Conservation (phyloP, 805 yeast species). For the Cyberlindnera maritima region DNA sequence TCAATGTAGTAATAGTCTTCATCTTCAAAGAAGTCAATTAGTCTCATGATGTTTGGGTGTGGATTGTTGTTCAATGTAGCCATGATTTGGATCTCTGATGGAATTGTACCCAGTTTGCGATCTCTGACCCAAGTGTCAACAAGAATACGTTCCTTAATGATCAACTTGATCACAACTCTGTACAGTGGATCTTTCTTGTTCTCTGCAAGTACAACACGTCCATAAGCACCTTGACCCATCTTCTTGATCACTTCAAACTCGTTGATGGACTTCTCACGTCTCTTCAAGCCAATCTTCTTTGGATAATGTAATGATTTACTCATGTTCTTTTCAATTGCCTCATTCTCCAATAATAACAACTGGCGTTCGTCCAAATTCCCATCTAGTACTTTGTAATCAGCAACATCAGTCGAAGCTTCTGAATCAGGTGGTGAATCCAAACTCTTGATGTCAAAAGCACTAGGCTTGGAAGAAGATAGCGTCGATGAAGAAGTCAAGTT, state of each 20-base stretch:
- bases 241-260: slow-evolving; percentile 72
- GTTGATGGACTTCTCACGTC: slow-evolving; percentile 66
- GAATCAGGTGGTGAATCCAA: slow-evolving; percentile 5
- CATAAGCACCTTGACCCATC: slow-evolving; percentile 97
- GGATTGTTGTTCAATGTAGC: slow-evolving; percentile 72
- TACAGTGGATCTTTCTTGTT: slow-evolving; percentile 61
- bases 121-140: slow-evolving; percentile 98
- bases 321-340: slow-evolving; percentile 36
- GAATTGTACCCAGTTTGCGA: slow-evolving; percentile 85
- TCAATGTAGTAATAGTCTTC: slow-evolving; percentile 85
- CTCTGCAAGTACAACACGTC: slow-evolving; percentile 81
- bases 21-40: slow-evolving; percentile 92
- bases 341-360: slow-evolving; percentile 44
- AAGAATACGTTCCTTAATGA: slow-evolving; percentile 85
- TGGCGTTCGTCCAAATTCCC: slow-evolving; percentile 34
- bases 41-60: slow-evolving; percentile 82
- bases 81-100: slow-evolving; percentile 94
- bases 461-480: slow-evolving; percentile 7
- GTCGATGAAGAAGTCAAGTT: slow-evolving; percentile 16
- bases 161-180: slow-evolving; percentile 79
- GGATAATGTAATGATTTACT: slow-evolving; percentile 35
- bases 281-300: slow-evolving; percentile 56
- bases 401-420: slow-evolving; percentile 11
- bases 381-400: slow-evolving; percentile 19
- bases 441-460: slow-evolving; percentile 8